phyloP scores from a whole-genome alignment of 345 rosid species.

The Boechera retrofracta region DNA sequence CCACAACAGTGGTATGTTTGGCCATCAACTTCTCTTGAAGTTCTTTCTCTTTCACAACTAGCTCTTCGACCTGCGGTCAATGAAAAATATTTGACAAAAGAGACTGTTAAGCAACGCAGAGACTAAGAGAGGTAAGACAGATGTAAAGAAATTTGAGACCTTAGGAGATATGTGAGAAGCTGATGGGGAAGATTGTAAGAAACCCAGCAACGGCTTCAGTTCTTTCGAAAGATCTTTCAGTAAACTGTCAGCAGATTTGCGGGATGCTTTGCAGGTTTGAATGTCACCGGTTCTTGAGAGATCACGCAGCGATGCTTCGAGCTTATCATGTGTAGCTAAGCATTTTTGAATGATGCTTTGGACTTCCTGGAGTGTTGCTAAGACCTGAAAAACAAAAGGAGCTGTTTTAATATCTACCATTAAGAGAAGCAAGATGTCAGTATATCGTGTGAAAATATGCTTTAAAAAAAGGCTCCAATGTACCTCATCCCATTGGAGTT shows the following conservation, averaged over 20 bases:
- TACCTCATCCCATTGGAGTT: constrained; percentile 97
- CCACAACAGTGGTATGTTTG: constrained; percentile 63
- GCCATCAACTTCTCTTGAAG: constrained; percentile 72
- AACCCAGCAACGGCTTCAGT: constrained; percentile 60
- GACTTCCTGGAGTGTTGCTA: constrained; percentile 69
- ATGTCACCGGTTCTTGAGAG: constrained; percentile 92
- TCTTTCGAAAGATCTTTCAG: constrained; percentile 87
- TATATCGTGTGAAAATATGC: not conserved
- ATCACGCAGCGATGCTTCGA: constrained; percentile 85
- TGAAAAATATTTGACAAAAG: constrained; percentile 4
- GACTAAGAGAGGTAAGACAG: constrained; percentile 2
- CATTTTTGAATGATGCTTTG: constrained; percentile 65
- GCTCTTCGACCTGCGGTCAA: constrained; percentile 77
- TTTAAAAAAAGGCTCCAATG: constrained; percentile 12
- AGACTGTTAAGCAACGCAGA: constrained; percentile 16
- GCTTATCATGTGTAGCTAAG: constrained; percentile 73
- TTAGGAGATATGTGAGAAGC: constrained; percentile 78
- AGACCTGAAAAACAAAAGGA: constrained; percentile 59
- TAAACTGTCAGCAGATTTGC: constrained; percentile 72
- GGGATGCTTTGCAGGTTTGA: constrained; percentile 89
- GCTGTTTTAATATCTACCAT: not conserved
- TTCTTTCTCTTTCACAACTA: constrained; percentile 81
- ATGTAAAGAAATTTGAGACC: constrained; percentile 48
- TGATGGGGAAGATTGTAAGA: constrained; percentile 72
- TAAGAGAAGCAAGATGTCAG: not conserved